Evolutionary conservation across 441 rosid species (phyloP), one percentile per base, ranked within the genome.

Genomic region (Dalechampia spathulata): DNA sequence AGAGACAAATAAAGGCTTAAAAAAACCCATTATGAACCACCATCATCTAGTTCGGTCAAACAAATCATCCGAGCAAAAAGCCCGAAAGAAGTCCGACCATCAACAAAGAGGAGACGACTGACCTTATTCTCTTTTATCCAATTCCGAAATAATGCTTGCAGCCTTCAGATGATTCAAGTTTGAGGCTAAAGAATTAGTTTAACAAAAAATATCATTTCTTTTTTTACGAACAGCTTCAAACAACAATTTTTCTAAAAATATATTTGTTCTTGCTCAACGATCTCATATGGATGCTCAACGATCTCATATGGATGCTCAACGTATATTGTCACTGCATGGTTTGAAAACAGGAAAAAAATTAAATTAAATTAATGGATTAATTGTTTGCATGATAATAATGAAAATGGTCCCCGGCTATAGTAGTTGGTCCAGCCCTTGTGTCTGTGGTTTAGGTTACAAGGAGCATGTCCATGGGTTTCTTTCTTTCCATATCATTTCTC

Each of bases 401-500:
- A 30, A 30, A 30, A 58, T 63, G 78, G 78, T 71, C 74, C 78
- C 64, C 21, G 21, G 28, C 45, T 32, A 26, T 30, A 0, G 6
- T 28, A 30, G 39, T 17, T 60, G 85, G 82, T 65, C 78, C 79
- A 63, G 65, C 62, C 50, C 61, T 56, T 58, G 12, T 83, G 91
- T 83, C 87, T 73, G 89, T 63, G 66, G 87, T 82, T 82, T 72
- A 57, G 79, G 77, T 80, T 51, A 74, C 95, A 83, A 60, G 16
- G 77, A 72, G 58, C 69, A 56, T 63, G 77, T 78, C 81, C n/a
- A n/a, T n/a, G n/a, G n/a, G 45, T 60, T 52, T 63, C 79, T 45
- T 44, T 37, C 48, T 67, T 56, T 59, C 47, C 41, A 43, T 66
- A 68, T 69, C 71, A 60, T 30, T 30, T n/a, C n/a, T n/a, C n/a